Evolutionary conservation across 1,284 basidiomycete species (phyloP).

Genomic region (Fomitopsis pinicola): DNA sequence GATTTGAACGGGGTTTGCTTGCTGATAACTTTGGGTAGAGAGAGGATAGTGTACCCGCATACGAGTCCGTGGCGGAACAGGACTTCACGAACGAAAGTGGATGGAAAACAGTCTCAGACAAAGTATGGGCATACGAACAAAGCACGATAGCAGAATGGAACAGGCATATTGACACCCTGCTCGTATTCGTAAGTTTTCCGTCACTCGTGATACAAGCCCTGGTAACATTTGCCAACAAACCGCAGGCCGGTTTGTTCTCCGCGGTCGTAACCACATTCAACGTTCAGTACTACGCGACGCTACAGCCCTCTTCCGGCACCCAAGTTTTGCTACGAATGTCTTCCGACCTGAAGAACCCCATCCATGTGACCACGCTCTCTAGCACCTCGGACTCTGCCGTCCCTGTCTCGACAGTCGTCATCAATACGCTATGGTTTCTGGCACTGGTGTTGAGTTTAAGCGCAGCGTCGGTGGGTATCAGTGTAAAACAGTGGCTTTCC

Average conservation of each 20-base stretch:
- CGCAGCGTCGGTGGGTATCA: constrained; percentile 15
- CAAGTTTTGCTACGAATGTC: neutral
- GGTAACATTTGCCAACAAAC: neutral
- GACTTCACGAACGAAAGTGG: neutral
- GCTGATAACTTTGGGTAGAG: neutral
- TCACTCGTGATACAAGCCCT: neutral
- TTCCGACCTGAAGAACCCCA: neutral
- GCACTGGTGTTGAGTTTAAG: constrained; percentile 13
- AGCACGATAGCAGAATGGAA: neutral
- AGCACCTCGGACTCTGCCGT: neutral
- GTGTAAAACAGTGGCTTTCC: constrained; percentile 17
- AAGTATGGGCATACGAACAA: neutral
- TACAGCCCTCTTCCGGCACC: neutral
- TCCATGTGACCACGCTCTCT: neutral
- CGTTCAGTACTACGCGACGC: constrained; percentile 8
- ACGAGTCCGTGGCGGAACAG: neutral
- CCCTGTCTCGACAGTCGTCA: neutral
- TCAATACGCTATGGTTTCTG: constrained; percentile 15
- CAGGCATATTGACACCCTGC: neutral
- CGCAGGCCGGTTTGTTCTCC: constrained; percentile 13
- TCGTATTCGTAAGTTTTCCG: neutral
- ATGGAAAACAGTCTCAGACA: neutral
- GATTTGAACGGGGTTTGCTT: neutral
- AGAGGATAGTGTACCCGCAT: neutral
- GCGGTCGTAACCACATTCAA: constrained; percentile 14